phyloP scores from a whole-genome alignment of 2,329 filamentous ascomycete species.

The Cordyceps fumosorosea region DNA sequence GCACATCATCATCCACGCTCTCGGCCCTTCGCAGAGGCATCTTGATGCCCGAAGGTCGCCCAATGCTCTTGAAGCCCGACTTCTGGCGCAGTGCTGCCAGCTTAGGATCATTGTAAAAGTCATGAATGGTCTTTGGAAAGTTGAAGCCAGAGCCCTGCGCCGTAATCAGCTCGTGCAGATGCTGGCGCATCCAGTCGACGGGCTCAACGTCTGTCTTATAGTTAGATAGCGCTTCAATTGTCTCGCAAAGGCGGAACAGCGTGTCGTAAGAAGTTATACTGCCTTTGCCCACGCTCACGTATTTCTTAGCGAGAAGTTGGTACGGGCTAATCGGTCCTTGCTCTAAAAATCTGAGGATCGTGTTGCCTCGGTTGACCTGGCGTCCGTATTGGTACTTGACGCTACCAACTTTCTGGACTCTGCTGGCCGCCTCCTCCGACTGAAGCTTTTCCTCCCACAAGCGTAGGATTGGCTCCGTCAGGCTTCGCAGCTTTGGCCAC shows the following conservation, averaged over 20 bases:
- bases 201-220: slow-evolving; percentile 47
- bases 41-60: slow-evolving; percentile 45
- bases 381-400: slow-evolving; percentile 48
- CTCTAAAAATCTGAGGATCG: slow-evolving; percentile 45
- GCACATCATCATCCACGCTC: slow-evolving; percentile 12
- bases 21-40: slow-evolving; percentile 17
- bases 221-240: slow-evolving; percentile 46
- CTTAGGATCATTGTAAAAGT: slow-evolving; percentile 51
- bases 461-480: slow-evolving; percentile 37
- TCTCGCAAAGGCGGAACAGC: slow-evolving; percentile 47
- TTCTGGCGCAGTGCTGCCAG: slow-evolving; percentile 41
- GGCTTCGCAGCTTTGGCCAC: slow-evolving; percentile 40
- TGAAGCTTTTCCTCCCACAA: slow-evolving; percentile 44
- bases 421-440: slow-evolving; percentile 26
- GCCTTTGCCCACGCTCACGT: slow-evolving; percentile 35
- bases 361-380: slow-evolving; percentile 48
- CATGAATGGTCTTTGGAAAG: slow-evolving; percentile 42
- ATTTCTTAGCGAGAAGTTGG: slow-evolving; percentile 48
- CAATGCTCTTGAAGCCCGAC: slow-evolving; percentile 52
- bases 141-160: slow-evolving; percentile 42
- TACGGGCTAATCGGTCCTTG: slow-evolving; percentile 48
- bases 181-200: slow-evolving; percentile 51
- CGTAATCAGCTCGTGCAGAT: slow-evolving; percentile 43
- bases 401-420: slow-evolving; percentile 31
- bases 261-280: slow-evolving; percentile 48